phyloP scores from a whole-genome alignment of 2,329 filamentous ascomycete genomes.

The Curvularia sp. region DNA sequence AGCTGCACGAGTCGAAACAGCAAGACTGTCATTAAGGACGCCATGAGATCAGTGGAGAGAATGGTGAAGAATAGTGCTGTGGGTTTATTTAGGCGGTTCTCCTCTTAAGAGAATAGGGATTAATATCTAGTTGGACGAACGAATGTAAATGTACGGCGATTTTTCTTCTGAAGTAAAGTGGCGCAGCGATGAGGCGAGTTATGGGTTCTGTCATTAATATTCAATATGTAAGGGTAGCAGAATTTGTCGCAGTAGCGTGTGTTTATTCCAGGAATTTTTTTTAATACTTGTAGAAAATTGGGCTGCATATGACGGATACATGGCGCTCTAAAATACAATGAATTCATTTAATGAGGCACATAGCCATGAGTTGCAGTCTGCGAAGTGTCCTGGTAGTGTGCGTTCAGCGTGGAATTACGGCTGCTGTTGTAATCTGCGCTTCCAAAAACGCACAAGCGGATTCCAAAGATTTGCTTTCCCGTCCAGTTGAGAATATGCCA shows the following conservation, averaged over 20 bases:
- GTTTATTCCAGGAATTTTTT: background rate
- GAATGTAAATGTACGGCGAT: background rate
- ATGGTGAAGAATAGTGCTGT: background rate
- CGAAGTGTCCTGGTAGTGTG: background rate
- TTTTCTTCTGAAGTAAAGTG: background rate
- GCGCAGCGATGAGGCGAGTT: background rate
- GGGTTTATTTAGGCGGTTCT: background rate
- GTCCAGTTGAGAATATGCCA: slow-evolving; percentile 44
- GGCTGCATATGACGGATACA: background rate
- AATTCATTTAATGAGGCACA: background rate
- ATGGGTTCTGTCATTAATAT: background rate
- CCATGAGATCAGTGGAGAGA: background rate
- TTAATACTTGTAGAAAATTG: background rate
- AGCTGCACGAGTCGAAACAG: background rate
- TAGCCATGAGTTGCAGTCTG: background rate
- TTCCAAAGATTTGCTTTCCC: slow-evolving; percentile 45
- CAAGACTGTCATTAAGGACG: background rate
- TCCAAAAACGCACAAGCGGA: slow-evolving; percentile 43
- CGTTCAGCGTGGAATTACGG: background rate
- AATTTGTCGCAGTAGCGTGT: background rate
- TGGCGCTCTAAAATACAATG: background rate
- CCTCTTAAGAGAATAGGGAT: background rate
- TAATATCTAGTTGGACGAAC: no score
- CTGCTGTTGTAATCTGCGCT: slow-evolving; percentile 26
- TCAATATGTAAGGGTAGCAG: background rate